Evolutionary conservation across 192 early-diverging fungal species (phyloP).

Genomic region (Phycomyces blakesleeanus): DNA sequence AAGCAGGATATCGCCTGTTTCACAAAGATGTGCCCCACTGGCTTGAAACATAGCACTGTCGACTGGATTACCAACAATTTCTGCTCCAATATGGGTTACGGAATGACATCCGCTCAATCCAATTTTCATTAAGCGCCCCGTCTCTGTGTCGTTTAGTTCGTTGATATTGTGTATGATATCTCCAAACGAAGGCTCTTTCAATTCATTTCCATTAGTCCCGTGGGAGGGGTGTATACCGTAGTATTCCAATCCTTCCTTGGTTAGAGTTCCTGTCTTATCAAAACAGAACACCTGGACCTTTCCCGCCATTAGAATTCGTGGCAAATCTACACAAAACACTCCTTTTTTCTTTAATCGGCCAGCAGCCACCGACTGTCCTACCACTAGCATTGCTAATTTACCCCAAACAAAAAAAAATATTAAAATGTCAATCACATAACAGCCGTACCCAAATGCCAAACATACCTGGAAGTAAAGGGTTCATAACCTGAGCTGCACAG

Average conservation of each 20-base stretch:
- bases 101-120: conserved; percentile 54
- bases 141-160: background rate
- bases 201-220: background rate
- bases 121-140: background rate
- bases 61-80: conserved; percentile 61
- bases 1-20: conserved; percentile 19
- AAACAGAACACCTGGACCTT: conserved; percentile 71
- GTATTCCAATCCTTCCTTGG: conserved; percentile 65
- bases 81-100: conserved; percentile 45
- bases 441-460: background rate
- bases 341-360: conserved; percentile 51
- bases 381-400: conserved; percentile 62
- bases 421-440: too few relatives aligned
- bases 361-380: conserved; percentile 65
- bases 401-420: background rate
- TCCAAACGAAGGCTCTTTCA: background rate
- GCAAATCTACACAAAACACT: conserved; percentile 66
- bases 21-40: conserved; percentile 32
- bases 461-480: conserved; percentile 46
- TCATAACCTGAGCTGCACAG: conserved; percentile 60
- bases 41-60: conserved; percentile 66
- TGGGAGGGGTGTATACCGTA: conserved; percentile 34
- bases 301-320: conserved; percentile 64
- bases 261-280: conserved; percentile 77
- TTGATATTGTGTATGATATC: conserved; percentile 13